Evolutionary conservation across 768 basidiomycete species (phyloP), one percentile per base, ranked within the genome.

Genomic region (Hygrophorus russula): DNA sequence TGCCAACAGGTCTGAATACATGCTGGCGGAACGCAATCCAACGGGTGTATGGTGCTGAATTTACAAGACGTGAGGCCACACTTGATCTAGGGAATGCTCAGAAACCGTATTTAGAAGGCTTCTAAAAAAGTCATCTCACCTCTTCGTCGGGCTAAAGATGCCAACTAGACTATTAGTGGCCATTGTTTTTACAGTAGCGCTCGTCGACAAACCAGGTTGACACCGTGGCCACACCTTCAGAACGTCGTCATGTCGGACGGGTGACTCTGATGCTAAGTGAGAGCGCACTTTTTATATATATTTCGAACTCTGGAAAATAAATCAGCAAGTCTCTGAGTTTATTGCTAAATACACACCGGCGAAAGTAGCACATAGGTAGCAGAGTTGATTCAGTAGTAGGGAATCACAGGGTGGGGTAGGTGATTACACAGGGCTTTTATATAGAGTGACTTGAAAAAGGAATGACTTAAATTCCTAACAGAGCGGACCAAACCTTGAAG

Each of bases 1-100:
- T 82, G 80, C 78, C 80, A 81, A 57, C 80, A 82, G 45, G 67
- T 69, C 48, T 68, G 57, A 48, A 60, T 66, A 54, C 80, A 82
- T 35, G 58, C 50, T 29, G 76, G 74, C 3, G 71, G 68, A 37
- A 52, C 44, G 56, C 80, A 82, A 30, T 60, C 54, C 33, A 39
- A 53, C 30, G 78, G 65, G 56, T 82, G 80, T 28, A 52, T 61
- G 5, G 70, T 68, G 52, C 80, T 82, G 53, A 82, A 81, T 61
- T 71, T 79, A 64, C 80, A 82, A 47, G 61, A 70, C 32, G 61
- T 60, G 44, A 74, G 61, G 51, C 74, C 69, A 48, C 80, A 82
- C 53, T 75, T 72, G 51, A 82, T 80, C 80, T 82, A 47, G 13
- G n/a, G 12, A 39, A 29, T n/a, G 12, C 8, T 40, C 10, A 39